phyloP scores from a whole-genome alignment of 2,329 filamentous ascomycete species.

The Penicillium sp. region DNA sequence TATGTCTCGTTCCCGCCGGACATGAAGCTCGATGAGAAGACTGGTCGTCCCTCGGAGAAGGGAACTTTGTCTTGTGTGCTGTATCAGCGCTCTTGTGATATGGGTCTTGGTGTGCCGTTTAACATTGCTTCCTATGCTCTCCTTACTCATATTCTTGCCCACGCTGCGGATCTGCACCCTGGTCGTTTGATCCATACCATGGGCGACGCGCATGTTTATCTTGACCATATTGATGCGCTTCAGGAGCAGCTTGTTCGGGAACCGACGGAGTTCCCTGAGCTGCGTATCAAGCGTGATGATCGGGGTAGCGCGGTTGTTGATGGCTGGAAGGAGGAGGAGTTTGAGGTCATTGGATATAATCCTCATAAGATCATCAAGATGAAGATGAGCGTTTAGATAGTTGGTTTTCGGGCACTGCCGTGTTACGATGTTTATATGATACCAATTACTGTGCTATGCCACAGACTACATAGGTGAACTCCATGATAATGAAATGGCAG shows the following conservation, averaged over 20 bases:
- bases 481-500: constrained; percentile 1
- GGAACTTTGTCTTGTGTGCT: constrained; percentile 81
- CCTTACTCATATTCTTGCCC: constrained; percentile 90
- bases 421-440: constrained; percentile 22
- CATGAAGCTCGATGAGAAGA: constrained; percentile 28
- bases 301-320: constrained; percentile 83
- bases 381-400: constrained; percentile 86
- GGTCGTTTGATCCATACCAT: constrained; percentile 91
- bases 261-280: constrained; percentile 72
- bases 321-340: constrained; percentile 84
- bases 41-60: constrained; percentile 42
- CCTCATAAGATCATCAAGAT: constrained; percentile 90
- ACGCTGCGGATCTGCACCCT: constrained; percentile 76
- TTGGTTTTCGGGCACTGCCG: background rate
- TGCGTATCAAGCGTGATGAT: constrained; percentile 66
- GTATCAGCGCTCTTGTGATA: constrained; percentile 93
- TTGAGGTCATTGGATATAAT: constrained; percentile 80
- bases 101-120: constrained; percentile 95
- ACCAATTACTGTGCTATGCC: constrained; percentile 15
- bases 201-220: constrained; percentile 96
- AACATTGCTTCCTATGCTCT: constrained; percentile 95
- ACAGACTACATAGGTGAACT: background rate
- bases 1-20: constrained; percentile 70
- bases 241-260: constrained; percentile 74
- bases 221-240: constrained; percentile 86